phyloP scores from a whole-genome alignment of 352 stramenopile species.

The Globisporangium paroecandrum region DNA sequence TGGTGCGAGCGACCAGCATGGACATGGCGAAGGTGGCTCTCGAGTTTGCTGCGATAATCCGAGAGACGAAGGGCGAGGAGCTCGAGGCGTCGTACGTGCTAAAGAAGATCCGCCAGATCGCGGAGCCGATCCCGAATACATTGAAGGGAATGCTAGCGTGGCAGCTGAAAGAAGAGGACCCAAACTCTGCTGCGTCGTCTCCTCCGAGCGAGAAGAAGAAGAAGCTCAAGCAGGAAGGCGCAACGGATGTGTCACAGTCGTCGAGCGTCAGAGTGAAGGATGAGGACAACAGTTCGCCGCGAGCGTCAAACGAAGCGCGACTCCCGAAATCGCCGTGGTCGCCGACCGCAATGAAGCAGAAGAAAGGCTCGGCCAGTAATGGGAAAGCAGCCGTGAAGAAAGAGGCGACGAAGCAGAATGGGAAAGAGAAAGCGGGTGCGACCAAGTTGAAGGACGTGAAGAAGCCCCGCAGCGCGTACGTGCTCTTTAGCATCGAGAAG shows the following conservation, averaged over 20 bases:
- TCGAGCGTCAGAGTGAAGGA: conserved; percentile 24
- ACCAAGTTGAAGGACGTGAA: conserved; percentile 25
- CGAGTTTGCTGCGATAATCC: conserved; percentile 59
- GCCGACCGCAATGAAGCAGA: conserved; percentile 65
- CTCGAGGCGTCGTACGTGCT: conserved; percentile 63
- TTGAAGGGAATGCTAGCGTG: conserved; percentile 48
- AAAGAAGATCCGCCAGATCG: conserved; percentile 70
- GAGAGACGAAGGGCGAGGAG: conserved; percentile 34
- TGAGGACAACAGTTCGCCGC: conserved; percentile 13
- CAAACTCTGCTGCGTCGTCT: conserved; percentile 3
- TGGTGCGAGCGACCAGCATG: conserved; percentile 49
- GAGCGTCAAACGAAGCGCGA: conserved; percentile 18
- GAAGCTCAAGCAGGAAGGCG: conserved; percentile 40
- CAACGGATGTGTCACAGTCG: conserved; percentile 28
- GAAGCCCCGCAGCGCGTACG: conserved; percentile 60
- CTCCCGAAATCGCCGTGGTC: conserved; percentile 65
- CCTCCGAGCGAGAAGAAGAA: conserved; percentile 49
- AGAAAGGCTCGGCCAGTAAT: conserved; percentile 23
- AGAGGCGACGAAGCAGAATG: neutral
- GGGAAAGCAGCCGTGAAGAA: conserved; percentile 32
- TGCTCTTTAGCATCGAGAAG: conserved; percentile 65
- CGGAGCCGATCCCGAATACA: conserved; percentile 42
- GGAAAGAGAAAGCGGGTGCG: neutral
- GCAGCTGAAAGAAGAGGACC: conserved; percentile 46
- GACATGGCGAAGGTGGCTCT: conserved; percentile 67